Base-by-base conservation (phyloP, 331 rosid species). In the Malus hybrid region DNA sequence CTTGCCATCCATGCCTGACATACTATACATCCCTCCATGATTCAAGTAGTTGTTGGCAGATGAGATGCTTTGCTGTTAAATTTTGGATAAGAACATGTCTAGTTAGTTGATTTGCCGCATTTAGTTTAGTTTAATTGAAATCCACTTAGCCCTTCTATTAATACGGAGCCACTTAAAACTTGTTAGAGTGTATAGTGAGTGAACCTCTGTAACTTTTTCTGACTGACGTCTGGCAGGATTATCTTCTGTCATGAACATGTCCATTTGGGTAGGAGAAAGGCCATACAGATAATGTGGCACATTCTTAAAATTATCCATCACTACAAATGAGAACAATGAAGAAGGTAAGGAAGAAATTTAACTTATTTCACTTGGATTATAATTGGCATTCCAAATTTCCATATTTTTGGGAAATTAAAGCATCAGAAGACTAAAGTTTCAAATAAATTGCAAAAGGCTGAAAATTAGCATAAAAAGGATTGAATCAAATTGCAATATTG, bases 181-280 rank as follows among this genome's bases (percentile, higher is more conserved):
- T 42, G 60, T 60, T 75, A 30, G 56, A 63, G 61, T 62, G 68
- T 68, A 57, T 39, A 78, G 48, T 24, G 73, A 72, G 73, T 75
- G 58, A 76, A 94, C 99, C 99, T 94, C 96, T 63, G 92, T 83
- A 67, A 90, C 92, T 30, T 66, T 82, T 77, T 83, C 89, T 33
- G 93, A 58, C 85, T 86, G 91, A 75, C 82, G 71, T 68, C 86
- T 80, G 33, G 83, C 34, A 2, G 93, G 93, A 77, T 85, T 94
- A 80, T 90, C 96, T 82, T 87, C 91, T 7, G 93, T 90, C 96
- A 89, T 78, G 88, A 94, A 94, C 96, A 92, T 92, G 87, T 92
- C 93, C 87, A 94, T 81, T 84, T 94, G 99, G 42, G 97, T 83
- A 52, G 99, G 90, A 34, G 83, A 33, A 53, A 94, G 99, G 72